phyloP scores from a whole-genome alignment of 2,329 filamentous ascomycete species.

The Fragosphaeria purpurea region DNA sequence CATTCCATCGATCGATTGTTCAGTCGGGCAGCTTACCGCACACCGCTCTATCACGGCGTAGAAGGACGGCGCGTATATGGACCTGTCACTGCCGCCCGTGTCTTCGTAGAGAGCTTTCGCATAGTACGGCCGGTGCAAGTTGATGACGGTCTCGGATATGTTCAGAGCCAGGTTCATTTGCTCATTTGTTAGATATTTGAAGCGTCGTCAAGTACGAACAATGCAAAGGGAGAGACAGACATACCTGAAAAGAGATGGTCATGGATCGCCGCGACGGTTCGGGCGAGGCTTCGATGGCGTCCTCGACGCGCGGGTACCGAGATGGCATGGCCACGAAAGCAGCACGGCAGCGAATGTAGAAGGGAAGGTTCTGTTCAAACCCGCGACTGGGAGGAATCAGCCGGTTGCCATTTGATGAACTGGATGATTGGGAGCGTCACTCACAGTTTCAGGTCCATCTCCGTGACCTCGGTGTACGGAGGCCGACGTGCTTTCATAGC shows the following conservation, averaged over 20 bases:
- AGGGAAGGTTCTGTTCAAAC: not conserved
- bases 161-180: constrained; percentile 1
- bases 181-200: too few species aligned
- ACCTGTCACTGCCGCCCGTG: not conserved
- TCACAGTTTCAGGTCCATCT: not conserved
- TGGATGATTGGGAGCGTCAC: not conserved
- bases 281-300: not conserved
- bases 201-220: too few species aligned
- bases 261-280: not conserved
- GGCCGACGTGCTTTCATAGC: constrained; percentile 5
- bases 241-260: not conserved
- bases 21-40: not conserved
- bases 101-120: constrained; percentile 5
- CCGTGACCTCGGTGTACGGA: not conserved
- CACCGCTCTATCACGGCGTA: constrained; percentile 2
- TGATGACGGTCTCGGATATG: constrained; percentile 4
- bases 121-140: constrained; percentile 6
- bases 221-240: too few species aligned
- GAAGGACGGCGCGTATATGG: not conserved
- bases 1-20: too few species aligned
- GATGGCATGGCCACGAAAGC: constrained; percentile 1
- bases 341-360: not conserved
- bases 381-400: not conserved
- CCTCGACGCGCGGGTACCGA: not conserved
- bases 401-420: too few species aligned